Base-by-base conservation (phyloP, 257 asterid genomes). In the Penstemon barbatus region DNA sequence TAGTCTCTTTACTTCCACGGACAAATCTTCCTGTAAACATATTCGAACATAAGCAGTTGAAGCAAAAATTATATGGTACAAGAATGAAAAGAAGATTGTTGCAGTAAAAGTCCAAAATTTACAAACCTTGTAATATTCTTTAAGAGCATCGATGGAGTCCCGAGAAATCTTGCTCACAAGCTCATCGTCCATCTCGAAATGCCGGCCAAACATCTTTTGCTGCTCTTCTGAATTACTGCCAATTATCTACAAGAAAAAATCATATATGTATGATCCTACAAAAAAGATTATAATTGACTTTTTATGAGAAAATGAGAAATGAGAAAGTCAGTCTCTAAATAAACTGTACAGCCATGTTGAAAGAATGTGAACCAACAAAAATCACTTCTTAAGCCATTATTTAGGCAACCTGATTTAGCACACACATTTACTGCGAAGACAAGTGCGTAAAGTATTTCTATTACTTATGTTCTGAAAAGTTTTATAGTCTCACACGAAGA, bases 151-250 rank as follows among this genome's bases (percentile, higher is more conserved):
- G 33, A 94, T 92, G 19, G 99, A 94, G 80, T 72, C 80, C 80
- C 99, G 82, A 51, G 95, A 82, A 79, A 94, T 87, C 66, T 82
- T 86, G 85, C 99, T 94, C 72, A 94, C 97, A 44, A 94, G 98
- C 90, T 94, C 97, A 62, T 94, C 98, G 61, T 94, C 97, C 51
- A 78, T 65, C 75, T 87, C 96, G 76, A 94, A 94, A 79, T 91
- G 99, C 76, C 99, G 80, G 69, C 99, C 99, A 72, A 83, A 82
- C 95, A 91, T 91, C 83, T 89, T 91, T 71, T 91, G 98, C 69
- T 90, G 97, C 81, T 91, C 99, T 39, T 87, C 98, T 0, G 98
- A 57, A 70, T 88, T 91, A 74, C 82, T 82, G 74, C 99, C 86
- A 63, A 86, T 86, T 43, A 94, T 91, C 99, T 94, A 86, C 40